Evolutionary conservation across 2,329 filamentous ascomycete species (phyloP).

Genomic region (Amylocarpus encephaloides): DNA sequence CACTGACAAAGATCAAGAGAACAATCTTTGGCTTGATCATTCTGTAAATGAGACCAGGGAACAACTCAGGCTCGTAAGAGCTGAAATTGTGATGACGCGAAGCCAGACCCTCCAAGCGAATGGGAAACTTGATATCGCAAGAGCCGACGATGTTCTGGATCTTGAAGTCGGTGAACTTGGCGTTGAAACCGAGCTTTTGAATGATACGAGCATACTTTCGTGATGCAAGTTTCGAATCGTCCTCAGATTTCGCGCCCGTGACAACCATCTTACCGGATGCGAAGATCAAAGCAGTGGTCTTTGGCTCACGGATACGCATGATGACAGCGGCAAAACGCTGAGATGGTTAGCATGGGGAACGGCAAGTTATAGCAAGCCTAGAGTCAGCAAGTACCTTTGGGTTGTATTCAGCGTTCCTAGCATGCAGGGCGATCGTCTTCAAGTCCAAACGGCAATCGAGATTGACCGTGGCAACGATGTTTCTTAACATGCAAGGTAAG

Average conservation of each 20-base stretch:
- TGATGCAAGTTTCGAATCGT: constrained; percentile 93
- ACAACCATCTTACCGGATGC: constrained; percentile 99
- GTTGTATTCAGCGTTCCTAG: constrained; percentile 97
- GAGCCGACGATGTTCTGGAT: constrained; percentile 99
- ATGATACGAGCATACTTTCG: constrained; percentile 99
- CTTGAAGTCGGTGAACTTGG: constrained; percentile 99
- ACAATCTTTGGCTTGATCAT: constrained; percentile 99
- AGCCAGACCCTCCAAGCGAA: constrained; percentile 90
- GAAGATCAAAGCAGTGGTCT: constrained; percentile 97
- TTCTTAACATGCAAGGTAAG: constrained; percentile 63
- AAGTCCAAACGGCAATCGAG: constrained; percentile 94
- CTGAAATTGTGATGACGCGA: constrained; percentile 99
- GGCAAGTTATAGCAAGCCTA: constrained; percentile 38
- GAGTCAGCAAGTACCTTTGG: constrained; percentile 68
- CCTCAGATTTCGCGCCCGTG: constrained; percentile 94
- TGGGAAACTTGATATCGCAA: constrained; percentile 99
- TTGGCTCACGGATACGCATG: constrained; percentile 98
- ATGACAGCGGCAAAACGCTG: constrained; percentile 98
- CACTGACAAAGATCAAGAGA: constrained; percentile 93
- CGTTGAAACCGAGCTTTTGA: constrained; percentile 98
- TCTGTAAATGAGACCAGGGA: constrained; percentile 98
- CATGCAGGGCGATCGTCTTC: constrained; percentile 97
- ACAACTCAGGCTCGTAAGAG: constrained; percentile 96
- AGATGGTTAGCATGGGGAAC: constrained; percentile 33
- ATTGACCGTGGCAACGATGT: constrained; percentile 98